Evolutionary conservation across 495 filamentous ascomycete species (phyloP), one percentile per base, ranked within the genome.

Genomic region (Aspergillus indologenus): DNA sequence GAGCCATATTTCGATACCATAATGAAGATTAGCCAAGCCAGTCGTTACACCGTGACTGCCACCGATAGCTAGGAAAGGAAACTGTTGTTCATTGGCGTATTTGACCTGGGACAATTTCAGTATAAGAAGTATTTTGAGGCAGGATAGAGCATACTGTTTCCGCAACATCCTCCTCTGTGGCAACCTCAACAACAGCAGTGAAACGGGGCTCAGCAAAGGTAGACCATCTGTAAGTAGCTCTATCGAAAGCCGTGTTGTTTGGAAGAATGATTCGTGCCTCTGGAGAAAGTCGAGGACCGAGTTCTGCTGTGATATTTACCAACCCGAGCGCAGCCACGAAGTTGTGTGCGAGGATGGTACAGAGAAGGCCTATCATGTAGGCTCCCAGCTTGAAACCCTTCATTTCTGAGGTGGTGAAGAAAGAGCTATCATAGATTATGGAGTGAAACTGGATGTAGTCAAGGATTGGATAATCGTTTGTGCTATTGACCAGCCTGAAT

Each of bases 51-150:
- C 82, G 57, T 85, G 83, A 14, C 62, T 70, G 14, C 77, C 73
- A 63, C 75, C 79, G 57, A 68, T 73, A 3, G 80, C 72, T 17
- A 86, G 70, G 59, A 86, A 82, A 1, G 81, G 79, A 1, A 86
- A 22, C 20, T 68, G 48, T 49, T 76, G 61, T 51, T 61, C 51
- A 59, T 80, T 78, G 20, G 81, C 78, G 48, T 67, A 80, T 59
- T 71, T 66, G 24, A 83, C 74, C 72, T 82, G 21, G 34, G 2
- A 26, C 18, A 22, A 22, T 22, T 4, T 26, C 11, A 26, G 15
- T 15, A 15, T 22, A 0, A 26, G 22, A 26, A 5, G 5, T 14
- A 23, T 6, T 14, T 1, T 5, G 21, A 14, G 24, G 6, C 1
- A n/a, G 4, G 22, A 17, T 23, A 14, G 1, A 26, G 24, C 47